Evolutionary conservation across 495 filamentous ascomycete genomes (phyloP).

Genomic region (Daldinia caldariorum): DNA sequence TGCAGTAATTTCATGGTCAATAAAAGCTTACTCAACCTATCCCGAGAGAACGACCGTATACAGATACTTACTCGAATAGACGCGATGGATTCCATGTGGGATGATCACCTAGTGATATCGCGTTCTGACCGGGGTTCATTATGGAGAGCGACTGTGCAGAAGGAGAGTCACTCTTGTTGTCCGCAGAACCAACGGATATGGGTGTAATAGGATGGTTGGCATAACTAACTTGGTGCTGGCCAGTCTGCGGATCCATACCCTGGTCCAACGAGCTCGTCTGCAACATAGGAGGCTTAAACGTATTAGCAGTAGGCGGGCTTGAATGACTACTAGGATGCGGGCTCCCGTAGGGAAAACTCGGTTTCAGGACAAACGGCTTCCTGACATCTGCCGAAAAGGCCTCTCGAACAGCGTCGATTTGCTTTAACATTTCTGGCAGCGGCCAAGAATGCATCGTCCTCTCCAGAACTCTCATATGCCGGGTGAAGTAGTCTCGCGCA

Average conservation of each 20-base stretch:
- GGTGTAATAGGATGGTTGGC: constrained; percentile 81
- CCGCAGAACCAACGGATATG: constrained; percentile 77
- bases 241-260: constrained; percentile 56
- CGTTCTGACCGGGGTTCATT: constrained; percentile 69
- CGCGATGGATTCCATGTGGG: constrained; percentile 89
- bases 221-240: constrained; percentile 77
- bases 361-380: constrained; percentile 89
- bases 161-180: constrained; percentile 83
- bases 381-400: constrained; percentile 90
- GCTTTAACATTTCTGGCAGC: constrained; percentile 89
- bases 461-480: constrained; percentile 96
- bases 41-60: background rate
- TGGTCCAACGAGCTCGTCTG: constrained; percentile 56
- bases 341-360: constrained; percentile 88
- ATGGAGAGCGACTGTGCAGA: constrained; percentile 80
- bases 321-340: constrained; percentile 68
- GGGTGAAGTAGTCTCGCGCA: constrained; percentile 88
- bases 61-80: constrained; percentile 93
- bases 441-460: constrained; percentile 85
- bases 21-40: background rate
- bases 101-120: constrained; percentile 71
- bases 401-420: constrained; percentile 88
- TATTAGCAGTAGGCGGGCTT: constrained; percentile 67
- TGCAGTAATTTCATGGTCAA: constrained; percentile 53
- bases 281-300: constrained; percentile 53